Conservation (phyloP, 2,329 filamentous ascomycete genomes). For the Monilinia fructigena region DNA sequence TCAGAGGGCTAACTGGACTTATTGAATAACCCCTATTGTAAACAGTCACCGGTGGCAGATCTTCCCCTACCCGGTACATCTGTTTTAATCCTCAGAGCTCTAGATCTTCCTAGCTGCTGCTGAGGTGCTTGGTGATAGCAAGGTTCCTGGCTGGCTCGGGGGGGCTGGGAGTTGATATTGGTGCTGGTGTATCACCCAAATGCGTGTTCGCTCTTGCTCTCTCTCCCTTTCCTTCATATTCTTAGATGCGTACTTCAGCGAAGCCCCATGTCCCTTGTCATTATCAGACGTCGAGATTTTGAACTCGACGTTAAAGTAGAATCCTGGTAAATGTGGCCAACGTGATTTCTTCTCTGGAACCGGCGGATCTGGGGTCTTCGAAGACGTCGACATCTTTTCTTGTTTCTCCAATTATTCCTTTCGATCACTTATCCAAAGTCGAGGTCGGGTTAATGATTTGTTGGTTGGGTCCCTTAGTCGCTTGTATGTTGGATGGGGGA, state of each 20-base stretch:
- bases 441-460: background rate
- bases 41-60: conserved; percentile 36
- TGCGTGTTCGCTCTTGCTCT: conserved; percentile 27
- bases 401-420: background rate
- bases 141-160: background rate
- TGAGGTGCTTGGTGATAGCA: conserved; percentile 8
- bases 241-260: conserved; percentile 34
- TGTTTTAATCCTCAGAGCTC: conserved; percentile 23
- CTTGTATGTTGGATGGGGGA: background rate
- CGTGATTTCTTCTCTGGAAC: conserved; percentile 9
- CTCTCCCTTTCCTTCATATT: conserved; percentile 35
- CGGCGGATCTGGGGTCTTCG: conserved; percentile 23
- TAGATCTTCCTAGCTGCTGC: conserved; percentile 20
- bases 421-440: conserved; percentile 2
- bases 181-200: conserved; percentile 13
- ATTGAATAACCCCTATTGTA: conserved; percentile 27
- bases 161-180: conserved; percentile 17
- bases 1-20: conserved; percentile 29
- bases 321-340: conserved; percentile 28
- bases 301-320: conserved; percentile 37
- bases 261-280: conserved; percentile 32
- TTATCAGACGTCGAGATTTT: conserved; percentile 34
- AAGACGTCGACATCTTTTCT: conserved; percentile 14
- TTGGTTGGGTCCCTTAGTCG: background rate
- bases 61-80: conserved; percentile 30